These are phyloP conservation scores for Adenanthera pavonina DNA, from an alignment of 306 rosid species.

Conservation along the genomic window DNA sequence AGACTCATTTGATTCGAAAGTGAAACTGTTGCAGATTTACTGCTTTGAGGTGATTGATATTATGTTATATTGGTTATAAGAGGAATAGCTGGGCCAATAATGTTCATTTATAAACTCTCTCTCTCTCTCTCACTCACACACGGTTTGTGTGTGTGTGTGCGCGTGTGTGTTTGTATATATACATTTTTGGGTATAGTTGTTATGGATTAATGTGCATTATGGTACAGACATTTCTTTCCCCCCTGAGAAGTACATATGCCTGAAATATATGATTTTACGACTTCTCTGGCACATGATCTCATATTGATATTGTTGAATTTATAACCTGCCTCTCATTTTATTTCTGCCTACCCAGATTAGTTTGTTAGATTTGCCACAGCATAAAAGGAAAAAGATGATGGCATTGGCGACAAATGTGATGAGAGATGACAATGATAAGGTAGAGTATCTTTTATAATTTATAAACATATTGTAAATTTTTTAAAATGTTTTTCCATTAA, in stretches of 20 bases:
- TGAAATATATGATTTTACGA: neutral
- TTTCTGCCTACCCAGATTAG: constrained; percentile 64
- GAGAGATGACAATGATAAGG: constrained; percentile 96
- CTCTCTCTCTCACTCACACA: neutral
- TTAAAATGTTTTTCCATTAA: neutral
- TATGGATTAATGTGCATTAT: neutral
- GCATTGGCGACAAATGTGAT: constrained; percentile 79
- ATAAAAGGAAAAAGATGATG: constrained; percentile 69
- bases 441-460: constrained; percentile 23
- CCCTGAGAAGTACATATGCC: neutral
- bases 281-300: neutral
- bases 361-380: constrained; percentile 73
- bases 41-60: constrained; percentile 9
- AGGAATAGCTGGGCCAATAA: neutral
- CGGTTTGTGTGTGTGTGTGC: no score
- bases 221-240: neutral
- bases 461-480: neutral
- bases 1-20: neutral
- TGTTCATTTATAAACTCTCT: neutral
- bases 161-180: neutral
- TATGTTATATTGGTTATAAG: constrained; percentile 19
- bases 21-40: constrained; percentile 16
- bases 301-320: constrained; percentile 6
- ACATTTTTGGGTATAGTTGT: neutral
- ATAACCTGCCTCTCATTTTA: constrained; percentile 21